Evolutionary conservation across 176 grass and related monocot species (phyloP), one percentile per base, ranked within the genome.

Genomic region (Ensete glaucum): DNA sequence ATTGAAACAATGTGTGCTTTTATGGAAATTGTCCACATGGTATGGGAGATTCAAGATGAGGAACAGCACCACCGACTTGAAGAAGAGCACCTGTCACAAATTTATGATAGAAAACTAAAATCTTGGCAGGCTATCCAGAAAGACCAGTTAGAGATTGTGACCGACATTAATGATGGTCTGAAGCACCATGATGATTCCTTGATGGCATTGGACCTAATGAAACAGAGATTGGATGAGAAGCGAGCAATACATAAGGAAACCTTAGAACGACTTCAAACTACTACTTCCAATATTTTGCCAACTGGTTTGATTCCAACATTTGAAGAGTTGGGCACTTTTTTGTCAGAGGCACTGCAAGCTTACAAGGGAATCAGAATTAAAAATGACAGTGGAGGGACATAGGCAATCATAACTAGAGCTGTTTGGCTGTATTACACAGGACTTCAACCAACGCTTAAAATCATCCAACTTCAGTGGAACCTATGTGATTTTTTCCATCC

Each of bases 271-370:
- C 70, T 54, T n/a, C 74, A 92, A 80, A 21, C 76, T 56, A 63
- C 80, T 27, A 90, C 87, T 9, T 88, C 83, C 54, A 81, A 64
- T 19, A 84, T 80, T 51, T 77, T 96, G 66, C 85, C 78, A 14
- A 71, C 74, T 1, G 93, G 87, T 29, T 85, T 96, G 75, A 52
- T 84, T 64, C 87, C 87, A 48, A 50, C 81, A 60, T 77, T 92
- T 66, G 57, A 96, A 80, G 81, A 86, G n/a, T 77, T 92, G 25
- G 64, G 50, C 54, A 73, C 26, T 71, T 90, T 88, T 81, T 78
- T 81, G 29, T 74, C 85, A n/a, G 55, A 51, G 26, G 86, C 83
- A 67, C 64, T 90, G 67, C 78, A 73, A 63, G 74, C 74, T 16
- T 90, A 90, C 9, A 60, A 17, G 52, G 9, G n/a, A 67, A 78